A percentile compares a stretch with the other conserved stretches of the same genome.
phyloP scores from a whole-genome alignment of 2,329 filamentous ascomycete genomes.

The Trichoderma sp. region DNA sequence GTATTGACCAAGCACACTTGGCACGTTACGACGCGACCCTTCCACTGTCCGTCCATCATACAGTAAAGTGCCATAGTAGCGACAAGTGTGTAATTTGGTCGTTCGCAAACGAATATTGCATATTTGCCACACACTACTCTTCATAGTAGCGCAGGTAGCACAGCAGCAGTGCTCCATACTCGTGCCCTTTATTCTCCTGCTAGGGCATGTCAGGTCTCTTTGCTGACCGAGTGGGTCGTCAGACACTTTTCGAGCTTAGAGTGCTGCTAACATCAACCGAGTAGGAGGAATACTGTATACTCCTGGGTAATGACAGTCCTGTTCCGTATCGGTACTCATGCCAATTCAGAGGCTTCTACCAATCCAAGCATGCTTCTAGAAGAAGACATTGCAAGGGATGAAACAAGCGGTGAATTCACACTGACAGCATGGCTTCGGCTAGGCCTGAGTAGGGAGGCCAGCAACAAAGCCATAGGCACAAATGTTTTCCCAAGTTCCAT shows the following conservation, averaged over 20 bases:
- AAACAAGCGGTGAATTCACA: slow-evolving; percentile 16
- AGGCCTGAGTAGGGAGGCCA: not conserved
- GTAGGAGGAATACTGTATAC: not conserved
- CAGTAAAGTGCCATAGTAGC: not conserved
- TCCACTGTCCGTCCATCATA: not conserved
- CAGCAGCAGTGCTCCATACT: not conserved
- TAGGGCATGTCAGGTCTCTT: slow-evolving; percentile 18
- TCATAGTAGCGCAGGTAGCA: not conserved
- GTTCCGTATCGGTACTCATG: slow-evolving; percentile 9
- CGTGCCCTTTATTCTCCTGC: not conserved
- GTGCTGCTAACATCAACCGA: slow-evolving; percentile 11
- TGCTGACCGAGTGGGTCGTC: slow-evolving; percentile 24
- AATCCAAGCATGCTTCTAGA: slow-evolving; percentile 10
- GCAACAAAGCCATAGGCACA: not conserved
- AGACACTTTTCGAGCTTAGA: slow-evolving; percentile 6
- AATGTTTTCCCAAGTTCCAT: not conserved
- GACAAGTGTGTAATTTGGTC: not conserved
- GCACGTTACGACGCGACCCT: slow-evolving; percentile 8
- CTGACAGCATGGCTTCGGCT: slow-evolving; percentile 2
- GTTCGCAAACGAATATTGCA: not conserved
- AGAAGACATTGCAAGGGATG: not conserved
- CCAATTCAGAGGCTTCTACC: not conserved
- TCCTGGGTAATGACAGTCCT: not conserved
- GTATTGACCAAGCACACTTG: slow-evolving; percentile 2
- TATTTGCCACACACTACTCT: slow-evolving; percentile 1